Evolutionary conservation across 73 alveolate genomes (phyloP).

Genomic region (Paraurostyla sp.): DNA sequence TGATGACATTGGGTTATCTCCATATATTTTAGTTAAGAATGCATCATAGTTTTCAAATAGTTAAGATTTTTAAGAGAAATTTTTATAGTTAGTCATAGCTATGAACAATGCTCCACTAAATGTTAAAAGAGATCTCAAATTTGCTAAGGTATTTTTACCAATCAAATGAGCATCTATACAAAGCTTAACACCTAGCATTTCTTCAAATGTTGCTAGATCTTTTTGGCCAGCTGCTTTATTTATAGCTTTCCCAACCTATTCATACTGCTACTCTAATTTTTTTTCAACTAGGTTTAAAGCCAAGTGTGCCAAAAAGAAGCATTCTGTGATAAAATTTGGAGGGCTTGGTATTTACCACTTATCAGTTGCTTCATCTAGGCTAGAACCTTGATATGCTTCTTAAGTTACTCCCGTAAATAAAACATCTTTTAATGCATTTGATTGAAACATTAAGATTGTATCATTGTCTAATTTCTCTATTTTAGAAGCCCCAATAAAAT

Average conservation of each 20-base stretch:
- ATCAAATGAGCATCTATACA: slow-evolving; percentile 29
- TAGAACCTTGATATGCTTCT: neutral
- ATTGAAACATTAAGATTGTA: neutral
- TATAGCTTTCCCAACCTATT: neutral
- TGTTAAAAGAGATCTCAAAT: slow-evolving; percentile 33
- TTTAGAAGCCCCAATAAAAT: slow-evolving; percentile 25
- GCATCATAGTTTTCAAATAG: neutral
- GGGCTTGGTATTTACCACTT: neutral
- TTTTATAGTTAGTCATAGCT: neutral
- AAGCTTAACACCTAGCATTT: slow-evolving; percentile 33
- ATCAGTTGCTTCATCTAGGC: neutral
- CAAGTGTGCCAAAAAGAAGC: slow-evolving; percentile 49
- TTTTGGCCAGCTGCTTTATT: slow-evolving; percentile 28
- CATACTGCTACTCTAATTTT: slow-evolving; percentile 34
- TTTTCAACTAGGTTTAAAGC: neutral
- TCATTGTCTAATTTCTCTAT: slow-evolving; percentile 36
- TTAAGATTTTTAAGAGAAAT: neutral
- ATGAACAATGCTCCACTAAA: slow-evolving; percentile 24
- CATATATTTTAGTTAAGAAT: neutral
- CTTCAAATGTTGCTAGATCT: neutral
- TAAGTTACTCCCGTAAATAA: slow-evolving; percentile 16
- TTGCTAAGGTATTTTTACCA: slow-evolving; percentile 17
- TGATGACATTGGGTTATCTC: neutral
- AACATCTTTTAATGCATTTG: neutral
- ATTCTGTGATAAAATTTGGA: slow-evolving; percentile 55